Evolutionary conservation across 1,284 basidiomycete species (phyloP).

Genomic region (Singerocomus inundabilis): DNA sequence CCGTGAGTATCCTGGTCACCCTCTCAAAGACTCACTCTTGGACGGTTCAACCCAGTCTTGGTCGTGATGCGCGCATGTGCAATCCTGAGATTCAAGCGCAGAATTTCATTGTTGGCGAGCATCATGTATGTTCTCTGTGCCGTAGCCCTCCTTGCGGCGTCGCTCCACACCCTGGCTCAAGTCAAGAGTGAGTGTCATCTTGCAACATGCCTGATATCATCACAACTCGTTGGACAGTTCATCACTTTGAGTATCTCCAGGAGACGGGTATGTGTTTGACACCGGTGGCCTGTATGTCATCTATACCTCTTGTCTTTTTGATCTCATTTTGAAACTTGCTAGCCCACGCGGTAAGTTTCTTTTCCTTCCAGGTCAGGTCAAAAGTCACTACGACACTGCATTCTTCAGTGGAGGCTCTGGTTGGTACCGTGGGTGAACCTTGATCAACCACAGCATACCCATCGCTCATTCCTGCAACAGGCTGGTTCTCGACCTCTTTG

Average conservation of each 20-base stretch:
- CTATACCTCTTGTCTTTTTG: not conserved
- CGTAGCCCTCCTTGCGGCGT: not conserved
- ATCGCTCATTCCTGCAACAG: conserved; percentile 1
- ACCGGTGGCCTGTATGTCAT: conserved; percentile 11
- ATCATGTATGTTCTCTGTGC: conserved; percentile 15
- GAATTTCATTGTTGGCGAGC: not conserved
- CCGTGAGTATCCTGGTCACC: conserved; percentile 11
- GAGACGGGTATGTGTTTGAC: conserved; percentile 12
- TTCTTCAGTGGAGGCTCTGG: conserved; percentile 19
- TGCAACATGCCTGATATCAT: not conserved
- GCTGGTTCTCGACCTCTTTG: conserved; percentile 15
- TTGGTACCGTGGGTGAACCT: conserved; percentile 14
- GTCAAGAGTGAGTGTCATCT: conserved; percentile 7
- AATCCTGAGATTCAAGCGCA: conserved; percentile 13
- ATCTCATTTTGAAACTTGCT: not conserved
- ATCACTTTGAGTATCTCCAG: conserved; percentile 6
- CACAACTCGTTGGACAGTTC: not conserved
- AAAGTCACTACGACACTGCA: not conserved
- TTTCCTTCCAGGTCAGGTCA: not conserved
- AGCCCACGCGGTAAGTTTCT: conserved; percentile 15
- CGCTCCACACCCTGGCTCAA: not conserved
- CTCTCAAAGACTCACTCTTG: not conserved
- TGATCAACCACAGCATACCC: not conserved
- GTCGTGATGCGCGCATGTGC: conserved; percentile 27
- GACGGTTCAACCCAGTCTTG: conserved; percentile 15